A percentile compares a stretch with the other conserved stretches of the same genome.
phyloP scores from a whole-genome alignment of 108 stramenopile genomes.

The Cyclotella baltica region DNA sequence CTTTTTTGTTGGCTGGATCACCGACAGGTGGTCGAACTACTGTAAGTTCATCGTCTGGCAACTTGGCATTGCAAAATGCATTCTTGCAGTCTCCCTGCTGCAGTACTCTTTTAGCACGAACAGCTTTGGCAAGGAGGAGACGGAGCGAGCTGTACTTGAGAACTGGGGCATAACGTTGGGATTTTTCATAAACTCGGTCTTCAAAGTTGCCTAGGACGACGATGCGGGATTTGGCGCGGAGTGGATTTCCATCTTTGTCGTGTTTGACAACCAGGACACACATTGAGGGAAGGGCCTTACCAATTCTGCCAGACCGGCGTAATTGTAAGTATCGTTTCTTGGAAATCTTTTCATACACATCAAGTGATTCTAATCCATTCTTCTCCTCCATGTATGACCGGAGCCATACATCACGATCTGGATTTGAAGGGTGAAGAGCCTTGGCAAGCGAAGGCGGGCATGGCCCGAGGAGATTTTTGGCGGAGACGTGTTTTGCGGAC shows the following conservation, averaged over 20 bases:
- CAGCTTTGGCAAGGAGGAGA: constrained; percentile 8
- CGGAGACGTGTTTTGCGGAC: constrained; percentile 5
- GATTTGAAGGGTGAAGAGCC: constrained; percentile 16
- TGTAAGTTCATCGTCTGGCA: constrained; percentile 18
- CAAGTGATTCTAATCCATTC: constrained; percentile 9
- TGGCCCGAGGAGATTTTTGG: constrained; percentile 12
- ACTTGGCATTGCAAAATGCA: constrained; percentile 24
- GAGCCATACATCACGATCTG: constrained; percentile 15
- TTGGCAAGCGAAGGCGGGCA: constrained; percentile 14
- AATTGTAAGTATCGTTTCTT: constrained; percentile 7
- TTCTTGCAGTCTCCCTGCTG: constrained; percentile 41
- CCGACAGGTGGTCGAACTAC: not conserved
- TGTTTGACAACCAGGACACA: constrained; percentile 25
- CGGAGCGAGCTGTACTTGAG: constrained; percentile 22
- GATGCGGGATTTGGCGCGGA: constrained; percentile 29
- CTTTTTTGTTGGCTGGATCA: not conserved
- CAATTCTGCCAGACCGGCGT: not conserved
- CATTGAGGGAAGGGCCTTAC: constrained; percentile 26
- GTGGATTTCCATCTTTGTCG: constrained; percentile 31
- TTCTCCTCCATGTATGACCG: constrained; percentile 23
- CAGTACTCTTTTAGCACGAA: constrained; percentile 2
- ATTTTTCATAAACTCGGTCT: constrained; percentile 21
- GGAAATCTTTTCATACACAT: constrained; percentile 5
- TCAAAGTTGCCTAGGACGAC: constrained; percentile 28
- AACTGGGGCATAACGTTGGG: constrained; percentile 27